Percentiles rank a stretch among this genome's conserved stretches.
phyloP scores from a whole-genome alignment of 345 rosid genomes.

The Eucalyptus cloeziana region DNA sequence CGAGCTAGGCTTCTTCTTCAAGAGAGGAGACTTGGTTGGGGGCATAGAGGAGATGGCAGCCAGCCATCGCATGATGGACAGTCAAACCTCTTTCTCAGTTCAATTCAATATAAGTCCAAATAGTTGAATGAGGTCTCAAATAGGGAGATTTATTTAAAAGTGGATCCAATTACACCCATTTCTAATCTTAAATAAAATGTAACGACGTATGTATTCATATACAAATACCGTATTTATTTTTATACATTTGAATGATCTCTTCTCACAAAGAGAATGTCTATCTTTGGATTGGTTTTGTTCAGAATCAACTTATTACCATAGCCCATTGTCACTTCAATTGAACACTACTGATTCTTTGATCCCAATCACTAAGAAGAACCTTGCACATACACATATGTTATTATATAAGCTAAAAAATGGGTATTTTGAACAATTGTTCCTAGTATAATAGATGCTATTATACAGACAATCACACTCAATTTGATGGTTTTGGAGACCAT shows the following conservation, averaged over 20 bases:
- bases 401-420: neutral
- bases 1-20: neutral
- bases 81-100: neutral
- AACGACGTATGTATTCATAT: neutral
- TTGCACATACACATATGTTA: neutral
- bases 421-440: neutral
- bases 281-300: neutral
- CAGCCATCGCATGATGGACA: neutral
- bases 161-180: neutral
- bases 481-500: neutral
- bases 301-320: rapidly evolving
- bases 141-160: neutral
- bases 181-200: neutral
- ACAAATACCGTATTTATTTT: neutral
- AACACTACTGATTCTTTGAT: neutral
- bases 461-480: neutral
- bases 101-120: neutral
- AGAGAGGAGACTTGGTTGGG: neutral
- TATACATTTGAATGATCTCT: neutral
- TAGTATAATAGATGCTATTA: neutral
- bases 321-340: neutral
- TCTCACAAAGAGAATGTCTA: neutral
- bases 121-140: neutral
- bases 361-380: neutral
- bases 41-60: neutral